Conservation (phyloP, 1,284 basidiomycete species). For the Melanopsichium pennsylvanicum region DNA sequence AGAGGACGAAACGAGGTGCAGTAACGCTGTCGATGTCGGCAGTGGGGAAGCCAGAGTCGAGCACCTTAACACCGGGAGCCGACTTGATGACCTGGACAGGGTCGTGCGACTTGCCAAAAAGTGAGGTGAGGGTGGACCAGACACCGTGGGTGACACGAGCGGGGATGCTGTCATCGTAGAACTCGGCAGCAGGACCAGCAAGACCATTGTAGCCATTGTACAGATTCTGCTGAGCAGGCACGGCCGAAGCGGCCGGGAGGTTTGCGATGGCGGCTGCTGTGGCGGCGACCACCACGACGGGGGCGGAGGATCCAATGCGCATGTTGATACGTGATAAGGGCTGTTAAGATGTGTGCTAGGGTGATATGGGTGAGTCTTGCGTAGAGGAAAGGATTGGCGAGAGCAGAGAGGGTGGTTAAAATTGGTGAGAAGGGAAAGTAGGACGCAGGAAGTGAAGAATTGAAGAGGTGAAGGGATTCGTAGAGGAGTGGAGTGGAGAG, state of each 20-base stretch:
- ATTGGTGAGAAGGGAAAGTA: neutral
- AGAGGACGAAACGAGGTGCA: conserved; percentile 39
- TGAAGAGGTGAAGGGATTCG: neutral
- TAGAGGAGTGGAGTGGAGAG: conserved; percentile 10
- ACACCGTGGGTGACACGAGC: conserved; percentile 25
- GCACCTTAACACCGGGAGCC: conserved; percentile 24
- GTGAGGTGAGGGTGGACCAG: conserved; percentile 25
- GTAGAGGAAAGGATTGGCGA: neutral
- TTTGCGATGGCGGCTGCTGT: conserved; percentile 20
- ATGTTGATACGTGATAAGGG: conserved; percentile 4
- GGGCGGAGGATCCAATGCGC: conserved; percentile 16
- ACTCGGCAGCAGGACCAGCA: conserved; percentile 13
- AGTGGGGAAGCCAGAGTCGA: conserved; percentile 39
- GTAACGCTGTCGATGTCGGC: conserved; percentile 35
- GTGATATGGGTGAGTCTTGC: neutral
- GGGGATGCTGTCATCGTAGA: conserved; percentile 47
- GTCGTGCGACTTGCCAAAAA: conserved; percentile 22
- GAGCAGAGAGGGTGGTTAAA: neutral
- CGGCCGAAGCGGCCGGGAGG: conserved; percentile 11
- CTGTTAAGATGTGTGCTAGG: neutral
- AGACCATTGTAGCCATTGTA: conserved; percentile 44
- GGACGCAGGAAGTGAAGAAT: neutral
- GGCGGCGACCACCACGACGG: conserved; percentile 15
- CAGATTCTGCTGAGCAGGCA: conserved; percentile 35
- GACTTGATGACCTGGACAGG: conserved; percentile 28